These are phyloP conservation scores for Cytospora schulzeri DNA, from an alignment of 2,329 filamentous ascomycete genomes.

Conservation along the genomic window DNA sequence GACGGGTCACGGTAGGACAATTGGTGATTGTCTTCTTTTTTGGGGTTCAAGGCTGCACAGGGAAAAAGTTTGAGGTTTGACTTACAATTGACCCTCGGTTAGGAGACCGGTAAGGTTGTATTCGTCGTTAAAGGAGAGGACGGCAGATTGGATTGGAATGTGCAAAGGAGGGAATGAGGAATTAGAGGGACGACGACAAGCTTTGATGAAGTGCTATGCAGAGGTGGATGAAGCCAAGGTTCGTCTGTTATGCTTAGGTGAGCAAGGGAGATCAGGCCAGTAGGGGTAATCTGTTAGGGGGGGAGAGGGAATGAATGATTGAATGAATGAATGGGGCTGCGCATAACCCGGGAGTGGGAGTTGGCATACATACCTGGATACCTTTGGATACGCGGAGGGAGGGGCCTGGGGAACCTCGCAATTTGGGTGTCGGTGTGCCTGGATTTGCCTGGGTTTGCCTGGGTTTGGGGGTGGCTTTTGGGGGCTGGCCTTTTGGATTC, in stretches of 20 bases:
- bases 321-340: neutral
- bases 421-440: slow-evolving; percentile 1
- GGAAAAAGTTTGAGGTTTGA: slow-evolving; percentile 21
- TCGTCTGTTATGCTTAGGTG: slow-evolving; percentile 18
- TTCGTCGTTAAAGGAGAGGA: slow-evolving; percentile 26
- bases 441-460: neutral
- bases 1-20: slow-evolving; percentile 20
- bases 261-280: slow-evolving; percentile 7
- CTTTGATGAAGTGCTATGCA: slow-evolving; percentile 21
- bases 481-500: neutral
- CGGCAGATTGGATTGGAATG: slow-evolving; percentile 25
- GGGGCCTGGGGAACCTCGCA: slow-evolving; percentile 1
- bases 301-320: neutral
- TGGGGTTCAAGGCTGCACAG: slow-evolving; percentile 22
- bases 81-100: slow-evolving; percentile 31
- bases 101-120: slow-evolving; percentile 18
- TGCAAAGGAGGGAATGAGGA: slow-evolving; percentile 29
- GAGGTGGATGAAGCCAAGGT: slow-evolving; percentile 8
- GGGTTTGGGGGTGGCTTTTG: neutral
- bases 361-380: neutral
- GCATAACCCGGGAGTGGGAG: neutral
- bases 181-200: slow-evolving; percentile 24
- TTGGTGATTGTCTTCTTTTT: slow-evolving; percentile 19
- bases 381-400: neutral
- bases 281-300: neutral